phyloP scores from a whole-genome alignment of 2,329 filamentous ascomycete genomes.

The Sphaerulina vaccinii region DNA sequence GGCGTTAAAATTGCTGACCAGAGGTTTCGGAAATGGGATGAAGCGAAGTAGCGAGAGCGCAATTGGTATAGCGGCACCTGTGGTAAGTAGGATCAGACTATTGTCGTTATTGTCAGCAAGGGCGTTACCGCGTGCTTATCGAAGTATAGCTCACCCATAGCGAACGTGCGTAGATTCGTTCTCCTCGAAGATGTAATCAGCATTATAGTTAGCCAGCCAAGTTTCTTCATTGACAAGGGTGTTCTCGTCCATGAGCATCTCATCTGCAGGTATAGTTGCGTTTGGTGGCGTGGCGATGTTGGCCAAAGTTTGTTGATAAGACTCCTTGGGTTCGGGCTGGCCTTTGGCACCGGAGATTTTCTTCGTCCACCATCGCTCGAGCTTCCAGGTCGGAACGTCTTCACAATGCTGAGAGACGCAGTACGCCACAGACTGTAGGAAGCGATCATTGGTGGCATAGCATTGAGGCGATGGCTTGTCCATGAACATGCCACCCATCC shows the following conservation, averaged over 20 bases:
- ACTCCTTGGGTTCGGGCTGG: conserved; percentile 25
- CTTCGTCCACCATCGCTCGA: conserved; percentile 35
- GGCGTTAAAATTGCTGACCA: conserved; percentile 18
- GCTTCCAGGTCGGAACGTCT: conserved; percentile 24
- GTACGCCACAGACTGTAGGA: conserved; percentile 33
- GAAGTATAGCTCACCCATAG: conserved; percentile 30
- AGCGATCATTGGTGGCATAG: conserved; percentile 32
- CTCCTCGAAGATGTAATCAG: conserved; percentile 31
- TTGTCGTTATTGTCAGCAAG: neutral
- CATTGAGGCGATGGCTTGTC: conserved; percentile 28
- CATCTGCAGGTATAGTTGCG: conserved; percentile 5
- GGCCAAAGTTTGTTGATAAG: conserved; percentile 31
- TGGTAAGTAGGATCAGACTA: conserved; percentile 26
- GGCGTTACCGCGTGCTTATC: too few species aligned
- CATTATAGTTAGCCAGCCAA: conserved; percentile 34
- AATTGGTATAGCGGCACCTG: conserved; percentile 25
- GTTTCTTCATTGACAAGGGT: conserved; percentile 33
- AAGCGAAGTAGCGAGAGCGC: conserved; percentile 21
- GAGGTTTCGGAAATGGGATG: conserved; percentile 15
- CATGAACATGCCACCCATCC: conserved; percentile 20
- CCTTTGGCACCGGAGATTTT: conserved; percentile 19
- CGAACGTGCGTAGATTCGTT: conserved; percentile 35
- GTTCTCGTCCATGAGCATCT: conserved; percentile 34
- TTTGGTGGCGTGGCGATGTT: conserved; percentile 29
- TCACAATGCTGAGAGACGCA: conserved; percentile 33